These are phyloP conservation scores for Monosporascus ibericus DNA, from an alignment of 2,329 filamentous ascomycete genomes.

Conservation along the genomic window DNA sequence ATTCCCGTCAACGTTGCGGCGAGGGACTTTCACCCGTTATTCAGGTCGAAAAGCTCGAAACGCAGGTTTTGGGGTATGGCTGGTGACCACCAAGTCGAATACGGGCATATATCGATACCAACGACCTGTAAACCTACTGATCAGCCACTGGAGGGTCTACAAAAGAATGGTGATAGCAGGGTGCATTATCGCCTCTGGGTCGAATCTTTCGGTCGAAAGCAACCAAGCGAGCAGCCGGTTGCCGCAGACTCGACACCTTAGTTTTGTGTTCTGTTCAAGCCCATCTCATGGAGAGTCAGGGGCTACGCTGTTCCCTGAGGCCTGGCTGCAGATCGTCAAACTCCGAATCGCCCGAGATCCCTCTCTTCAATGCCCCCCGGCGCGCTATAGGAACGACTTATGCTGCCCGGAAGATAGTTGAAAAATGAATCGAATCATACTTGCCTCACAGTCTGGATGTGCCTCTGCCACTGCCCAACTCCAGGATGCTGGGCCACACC, in stretches of 20 bases:
- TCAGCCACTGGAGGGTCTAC: slow-evolving; percentile 5
- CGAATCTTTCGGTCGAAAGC: not conserved
- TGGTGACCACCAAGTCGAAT: slow-evolving; percentile 28
- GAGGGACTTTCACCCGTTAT: slow-evolving; percentile 44
- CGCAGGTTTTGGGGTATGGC: slow-evolving; percentile 48
- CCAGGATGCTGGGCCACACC: slow-evolving; percentile 58
- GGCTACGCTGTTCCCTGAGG: too few relatives aligned
- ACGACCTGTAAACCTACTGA: slow-evolving; percentile 46
- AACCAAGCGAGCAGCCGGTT: not conserved
- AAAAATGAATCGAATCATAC: slow-evolving; percentile 7
- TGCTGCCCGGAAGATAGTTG: too few relatives aligned
- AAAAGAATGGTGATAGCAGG: not conserved
- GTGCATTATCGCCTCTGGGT: slow-evolving; percentile 5
- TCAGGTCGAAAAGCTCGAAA: slow-evolving; percentile 68
- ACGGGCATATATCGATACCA: slow-evolving; percentile 66
- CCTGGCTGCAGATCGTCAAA: too few relatives aligned
- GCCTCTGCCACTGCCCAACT: slow-evolving; percentile 40
- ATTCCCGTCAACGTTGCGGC: slow-evolving; percentile 1
- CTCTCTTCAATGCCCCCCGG: too few relatives aligned
- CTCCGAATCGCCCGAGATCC: too few relatives aligned
- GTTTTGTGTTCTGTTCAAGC: too few relatives aligned
- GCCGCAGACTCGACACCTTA: too few relatives aligned
- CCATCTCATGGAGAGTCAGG: too few relatives aligned
- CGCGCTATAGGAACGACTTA: too few relatives aligned
- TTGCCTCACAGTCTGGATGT: slow-evolving; percentile 59